Conservation (phyloP, 2,329 filamentous ascomycete species). For the Ophiocordyceps camponoti-rufipedis region DNA sequence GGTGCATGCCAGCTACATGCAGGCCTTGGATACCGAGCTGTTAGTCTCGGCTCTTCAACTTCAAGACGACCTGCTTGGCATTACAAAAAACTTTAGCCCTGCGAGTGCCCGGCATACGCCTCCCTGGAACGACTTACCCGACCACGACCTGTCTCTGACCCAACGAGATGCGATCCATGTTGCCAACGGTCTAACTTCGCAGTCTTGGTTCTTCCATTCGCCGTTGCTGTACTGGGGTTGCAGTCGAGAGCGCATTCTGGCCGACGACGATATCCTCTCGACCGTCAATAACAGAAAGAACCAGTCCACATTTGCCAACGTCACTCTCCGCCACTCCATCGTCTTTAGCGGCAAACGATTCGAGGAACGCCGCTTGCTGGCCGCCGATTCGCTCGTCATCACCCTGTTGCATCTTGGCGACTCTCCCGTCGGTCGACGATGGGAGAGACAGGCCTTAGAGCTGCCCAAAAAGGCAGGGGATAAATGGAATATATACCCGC, state of each 20-base stretch:
- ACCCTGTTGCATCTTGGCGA: slow-evolving; percentile 53
- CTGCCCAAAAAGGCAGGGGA: slow-evolving; percentile 29
- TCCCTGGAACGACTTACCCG: slow-evolving; percentile 12
- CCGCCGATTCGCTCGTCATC: slow-evolving; percentile 62
- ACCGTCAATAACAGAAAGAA: slow-evolving; percentile 51
- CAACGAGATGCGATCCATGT: slow-evolving; percentile 39
- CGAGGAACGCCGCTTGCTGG: slow-evolving; percentile 44
- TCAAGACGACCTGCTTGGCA: slow-evolving; percentile 50
- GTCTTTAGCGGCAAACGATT: slow-evolving; percentile 72
- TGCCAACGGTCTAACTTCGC: slow-evolving; percentile 38
- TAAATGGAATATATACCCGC: slow-evolving; percentile 48
- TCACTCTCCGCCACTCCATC: slow-evolving; percentile 59
- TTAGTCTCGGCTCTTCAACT: slow-evolving; percentile 49
- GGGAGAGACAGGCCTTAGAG: slow-evolving; percentile 39
- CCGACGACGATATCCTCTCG: slow-evolving; percentile 42
- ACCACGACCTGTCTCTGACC: slow-evolving; percentile 18
- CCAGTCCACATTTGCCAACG: slow-evolving; percentile 48
- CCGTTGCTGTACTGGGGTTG: slow-evolving; percentile 67
- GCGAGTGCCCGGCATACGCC: slow-evolving; percentile 14
- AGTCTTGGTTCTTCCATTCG: slow-evolving; percentile 68
- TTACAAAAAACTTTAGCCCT: slow-evolving; percentile 36
- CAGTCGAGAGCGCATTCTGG: slow-evolving; percentile 35
- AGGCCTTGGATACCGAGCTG: slow-evolving; percentile 47
- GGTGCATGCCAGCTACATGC: slow-evolving; percentile 69
- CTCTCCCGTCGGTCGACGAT: slow-evolving; percentile 44